A percentile compares a stretch with the other conserved stretches of the same genome.
phyloP scores from a whole-genome alignment of 2,329 filamentous ascomycete species.

The Gremmenia infestans region DNA sequence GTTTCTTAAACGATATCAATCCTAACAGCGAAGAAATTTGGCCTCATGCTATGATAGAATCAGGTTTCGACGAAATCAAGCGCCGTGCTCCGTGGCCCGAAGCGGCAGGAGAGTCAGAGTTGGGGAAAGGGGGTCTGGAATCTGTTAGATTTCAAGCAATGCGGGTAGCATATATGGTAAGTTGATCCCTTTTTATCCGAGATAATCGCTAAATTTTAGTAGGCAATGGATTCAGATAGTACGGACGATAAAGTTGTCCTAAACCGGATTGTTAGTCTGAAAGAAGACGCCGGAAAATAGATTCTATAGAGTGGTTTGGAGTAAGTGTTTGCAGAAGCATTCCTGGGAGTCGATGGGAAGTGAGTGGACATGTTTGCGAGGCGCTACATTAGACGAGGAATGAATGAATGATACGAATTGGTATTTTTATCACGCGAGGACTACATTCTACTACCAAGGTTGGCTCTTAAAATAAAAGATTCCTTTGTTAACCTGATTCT shows the following conservation, averaged over 20 bases:
- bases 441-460: too few species aligned
- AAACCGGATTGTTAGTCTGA: conserved; percentile 87
- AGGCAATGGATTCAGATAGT: conserved; percentile 72
- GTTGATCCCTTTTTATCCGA: background rate
- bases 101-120: conserved; percentile 59
- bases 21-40: conserved; percentile 79
- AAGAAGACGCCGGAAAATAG: conserved; percentile 75
- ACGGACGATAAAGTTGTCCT: conserved; percentile 76
- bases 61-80: conserved; percentile 74
- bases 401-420: conserved; percentile 8
- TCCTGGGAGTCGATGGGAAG: background rate
- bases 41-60: conserved; percentile 72
- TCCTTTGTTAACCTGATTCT: too few species aligned
- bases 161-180: conserved; percentile 66
- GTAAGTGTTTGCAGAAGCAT: background rate
- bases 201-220: conserved; percentile 1
- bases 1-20: conserved; percentile 81
- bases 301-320: background rate
- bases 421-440: background rate
- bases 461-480: too few species aligned
- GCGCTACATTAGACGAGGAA: background rate
- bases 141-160: conserved; percentile 87
- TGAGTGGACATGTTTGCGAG: background rate
- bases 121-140: conserved; percentile 60
- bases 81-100: conserved; percentile 75